Evolutionary conservation across 441 rosid genomes (phyloP).

Genomic region (Jatropha podagrica): DNA sequence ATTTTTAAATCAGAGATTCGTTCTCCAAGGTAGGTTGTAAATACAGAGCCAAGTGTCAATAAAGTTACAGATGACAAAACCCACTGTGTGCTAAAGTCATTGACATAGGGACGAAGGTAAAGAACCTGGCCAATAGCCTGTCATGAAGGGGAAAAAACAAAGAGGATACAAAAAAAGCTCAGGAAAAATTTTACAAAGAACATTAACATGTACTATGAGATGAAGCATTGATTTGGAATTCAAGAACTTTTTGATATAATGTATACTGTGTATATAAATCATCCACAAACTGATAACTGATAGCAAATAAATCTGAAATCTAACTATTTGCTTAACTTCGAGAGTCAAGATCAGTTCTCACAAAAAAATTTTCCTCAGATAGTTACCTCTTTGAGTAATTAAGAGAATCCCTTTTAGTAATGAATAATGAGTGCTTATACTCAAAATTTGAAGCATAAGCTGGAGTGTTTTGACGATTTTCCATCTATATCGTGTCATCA

Average conservation of each 20-base stretch:
- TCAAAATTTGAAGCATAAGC: not conserved
- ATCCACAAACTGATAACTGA: not conserved
- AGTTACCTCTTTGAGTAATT: slow-evolving; percentile 1
- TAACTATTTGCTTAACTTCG: not conserved
- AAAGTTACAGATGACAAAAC: slow-evolving; percentile 81
- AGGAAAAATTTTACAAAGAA: not conserved
- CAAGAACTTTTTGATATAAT: not conserved
- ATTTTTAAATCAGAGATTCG: slow-evolving; percentile 89
- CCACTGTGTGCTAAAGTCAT: slow-evolving; percentile 89
- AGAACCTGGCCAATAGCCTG: slow-evolving; percentile 95
- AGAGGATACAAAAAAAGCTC: slow-evolving; percentile 11
- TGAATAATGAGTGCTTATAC: not conserved
- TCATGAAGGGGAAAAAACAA: slow-evolving; percentile 17
- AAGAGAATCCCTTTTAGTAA: slow-evolving; percentile 3
- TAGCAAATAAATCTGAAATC: not conserved
- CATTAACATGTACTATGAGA: not conserved
- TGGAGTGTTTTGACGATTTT: not conserved
- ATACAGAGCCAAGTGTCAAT: slow-evolving; percentile 83
- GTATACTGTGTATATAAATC: not conserved
- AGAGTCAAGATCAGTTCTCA: slow-evolving; percentile 3
- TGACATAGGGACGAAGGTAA: slow-evolving; percentile 85
- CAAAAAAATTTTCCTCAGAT: not conserved
- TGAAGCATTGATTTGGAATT: not conserved
- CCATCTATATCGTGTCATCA: not conserved
- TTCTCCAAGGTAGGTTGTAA: slow-evolving; percentile 88